Conservation (phyloP, 1,139 yeast genomes). For the Kodamaea arcana region DNA sequence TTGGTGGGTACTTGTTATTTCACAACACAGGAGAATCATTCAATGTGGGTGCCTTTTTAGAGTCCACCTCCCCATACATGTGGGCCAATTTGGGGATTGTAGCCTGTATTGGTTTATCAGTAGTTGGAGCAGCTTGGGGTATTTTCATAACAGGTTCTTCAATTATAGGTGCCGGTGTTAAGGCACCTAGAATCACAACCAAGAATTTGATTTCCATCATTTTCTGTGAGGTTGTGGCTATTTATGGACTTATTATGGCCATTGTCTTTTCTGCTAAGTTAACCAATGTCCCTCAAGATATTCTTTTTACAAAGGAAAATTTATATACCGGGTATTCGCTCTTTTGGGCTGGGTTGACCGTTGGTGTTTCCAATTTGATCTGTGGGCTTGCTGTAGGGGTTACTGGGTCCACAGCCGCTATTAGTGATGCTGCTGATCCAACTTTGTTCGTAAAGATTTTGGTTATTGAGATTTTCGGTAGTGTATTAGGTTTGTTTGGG, state of each 20-base stretch:
- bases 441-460: slow-evolving; percentile 91
- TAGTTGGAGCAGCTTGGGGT: slow-evolving; percentile 99
- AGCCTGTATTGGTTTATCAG: slow-evolving; percentile 90
- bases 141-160: slow-evolving; percentile 94
- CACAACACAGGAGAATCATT: slow-evolving; percentile 89
- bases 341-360: slow-evolving; percentile 98
- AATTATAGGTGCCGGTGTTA: slow-evolving; percentile 96
- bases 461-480: slow-evolving; percentile 95
- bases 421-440: slow-evolving; percentile 96
- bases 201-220: slow-evolving; percentile 94
- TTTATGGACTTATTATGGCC: slow-evolving; percentile 96
- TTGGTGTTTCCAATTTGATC: slow-evolving; percentile 86
- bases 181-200: slow-evolving; percentile 95
- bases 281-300: slow-evolving; percentile 61
- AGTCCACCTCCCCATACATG: slow-evolving; percentile 87
- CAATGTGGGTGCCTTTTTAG: slow-evolving; percentile 84
- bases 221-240: slow-evolving; percentile 99
- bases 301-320: slow-evolving; percentile 73
- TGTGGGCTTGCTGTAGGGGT: slow-evolving; percentile 98
- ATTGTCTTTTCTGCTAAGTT: slow-evolving; percentile 93
- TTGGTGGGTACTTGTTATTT: slow-evolving; percentile 71
- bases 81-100: slow-evolving; percentile 95
- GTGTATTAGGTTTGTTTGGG: slow-evolving; percentile 90
- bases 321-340: slow-evolving; percentile 89
- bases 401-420: slow-evolving; percentile 97